Conservation (phyloP, 2,329 filamentous ascomycete genomes). For the Cladophialophora chaetospira region DNA sequence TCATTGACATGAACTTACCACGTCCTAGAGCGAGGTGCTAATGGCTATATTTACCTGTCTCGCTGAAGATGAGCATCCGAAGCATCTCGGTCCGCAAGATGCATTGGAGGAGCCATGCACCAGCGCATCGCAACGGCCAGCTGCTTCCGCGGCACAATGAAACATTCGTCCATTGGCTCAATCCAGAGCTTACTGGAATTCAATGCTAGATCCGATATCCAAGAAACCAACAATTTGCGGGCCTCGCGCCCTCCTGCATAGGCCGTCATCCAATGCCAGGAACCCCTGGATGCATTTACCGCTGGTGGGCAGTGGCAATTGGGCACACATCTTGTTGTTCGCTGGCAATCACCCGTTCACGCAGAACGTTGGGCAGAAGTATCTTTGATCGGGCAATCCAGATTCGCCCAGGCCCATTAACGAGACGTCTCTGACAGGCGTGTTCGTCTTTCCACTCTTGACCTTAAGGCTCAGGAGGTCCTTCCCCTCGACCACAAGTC, state of each 20-base stretch:
- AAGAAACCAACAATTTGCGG: not conserved
- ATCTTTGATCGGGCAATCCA: not conserved
- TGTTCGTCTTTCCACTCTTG: constrained; percentile 1
- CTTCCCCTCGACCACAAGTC: not conserved
- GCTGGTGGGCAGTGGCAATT: constrained; percentile 5
- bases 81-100: not conserved
- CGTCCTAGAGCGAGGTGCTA: not conserved
- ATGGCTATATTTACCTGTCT: not conserved
- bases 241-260: not conserved
- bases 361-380: constrained; percentile 25
- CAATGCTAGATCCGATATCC: constrained; percentile 12
- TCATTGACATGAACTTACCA: constrained; percentile 1
- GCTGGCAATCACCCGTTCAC: constrained; percentile 16
- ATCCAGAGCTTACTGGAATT: constrained; percentile 6
- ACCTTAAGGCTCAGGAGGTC: constrained; percentile 10
- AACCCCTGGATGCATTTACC: not conserved
- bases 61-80: not conserved
- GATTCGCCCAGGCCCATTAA: constrained; percentile 20
- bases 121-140: not conserved
- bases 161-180: not conserved
- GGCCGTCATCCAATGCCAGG: constrained; percentile 1
- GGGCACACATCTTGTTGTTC: constrained; percentile 4
- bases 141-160: not conserved
- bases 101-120: not conserved
- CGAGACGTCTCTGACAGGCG: constrained; percentile 15